Evolutionary conservation across 306 rosid genomes (phyloP), one percentile per base, ranked within the genome.

Genomic region (Cicer yamashitae): DNA sequence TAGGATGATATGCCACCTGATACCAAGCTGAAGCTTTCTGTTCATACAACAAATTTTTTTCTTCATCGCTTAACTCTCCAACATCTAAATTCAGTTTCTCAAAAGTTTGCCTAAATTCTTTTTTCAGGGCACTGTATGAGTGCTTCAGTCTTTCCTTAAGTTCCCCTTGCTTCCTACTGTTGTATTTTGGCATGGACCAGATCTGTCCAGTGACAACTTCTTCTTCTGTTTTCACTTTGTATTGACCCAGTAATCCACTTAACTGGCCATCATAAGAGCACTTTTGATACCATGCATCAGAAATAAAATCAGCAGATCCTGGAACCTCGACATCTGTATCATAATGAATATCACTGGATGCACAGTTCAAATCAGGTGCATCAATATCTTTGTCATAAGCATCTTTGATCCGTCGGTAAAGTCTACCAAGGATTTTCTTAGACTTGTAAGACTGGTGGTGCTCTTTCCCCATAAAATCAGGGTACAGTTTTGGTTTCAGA

Each of bases 101-200:
- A 48, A 94, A 94, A 43, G 40, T 30, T 47, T 84, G 86, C 82
- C 98, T 86, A 54, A 90, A 91, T 79, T 94, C 96, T 73, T 89
- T 94, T 79, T 85, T 94, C 71, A 90, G 82, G 44, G 87, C 75
- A 79, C 75, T 87, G 77, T 90, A 94, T 8, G 97, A 87, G 78
- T 90, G 98, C 86, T 89, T 90, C 48, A 91, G 86, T 84, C 89
- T 89, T 91, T 94, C 98, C 87, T 86, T 89, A n/a, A 94, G 89
- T 10, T 94, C 96, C 72, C 98, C 96, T 78, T 91, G 92, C 84
- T 89, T 94, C 82, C 89, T 81, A 79, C 97, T 89, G 51, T 50
- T 89, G 85, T 85, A 75, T 79, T 88, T 90, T 17, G 97, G 97
- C 96, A 94, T 94, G 64, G 97, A 94, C 98, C 98, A 91, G 70